Evolutionary conservation across 495 filamentous ascomycete species (phyloP), one percentile per base, ranked within the genome.

Genomic region (Opeltia flavorubescens): DNA sequence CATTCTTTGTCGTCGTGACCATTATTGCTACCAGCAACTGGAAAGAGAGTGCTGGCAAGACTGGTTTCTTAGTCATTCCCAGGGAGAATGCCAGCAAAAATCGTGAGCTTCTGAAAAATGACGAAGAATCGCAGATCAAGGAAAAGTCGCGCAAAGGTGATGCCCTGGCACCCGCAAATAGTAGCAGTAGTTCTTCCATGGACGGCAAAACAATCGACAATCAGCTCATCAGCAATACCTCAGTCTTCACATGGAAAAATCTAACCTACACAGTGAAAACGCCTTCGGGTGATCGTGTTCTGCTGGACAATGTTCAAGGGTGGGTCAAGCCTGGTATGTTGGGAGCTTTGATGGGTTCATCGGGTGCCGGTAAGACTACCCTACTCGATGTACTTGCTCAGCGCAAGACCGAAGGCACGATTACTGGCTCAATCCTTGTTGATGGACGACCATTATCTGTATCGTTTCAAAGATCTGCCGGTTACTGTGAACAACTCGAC

Each of bases 311-410:
- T 12, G 62, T 83, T 39, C 66, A 67, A 36, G 80, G 80, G 1
- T 82, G 70, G 51, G 75, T 72, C 25, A 79, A 78, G 57, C 78
- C 77, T 1, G 80, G 74, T 5, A 71, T 77, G 55, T 65, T 89
- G 54, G 75, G 78, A n/a, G 84, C 84, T 0, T 63, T 88, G 11
- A 84, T 89, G 69, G 82, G 82, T 28, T 72, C 70, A 3, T 75
- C 69, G 1, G 74, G 78, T n/a, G 74, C 70, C 13, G 76, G 71
- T 34, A 79, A 75, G 57, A 71, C 64, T 5, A 83, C 79, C 0
- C 59, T 81, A 0, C 55, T 81, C 1, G 71, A 80, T 43, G 53
- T 55, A 8, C 52, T 70, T 0, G 63, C 66, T 17, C 44, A 47
- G 44, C 44, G 44, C 7, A 34, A 47, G 21, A 47, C 29, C 3